A percentile compares a stretch with the other conserved stretches of the same genome.
Evolutionary conservation across 2,329 filamentous ascomycete genomes (phyloP).

Genomic region (Aspergillus neotritici): DNA sequence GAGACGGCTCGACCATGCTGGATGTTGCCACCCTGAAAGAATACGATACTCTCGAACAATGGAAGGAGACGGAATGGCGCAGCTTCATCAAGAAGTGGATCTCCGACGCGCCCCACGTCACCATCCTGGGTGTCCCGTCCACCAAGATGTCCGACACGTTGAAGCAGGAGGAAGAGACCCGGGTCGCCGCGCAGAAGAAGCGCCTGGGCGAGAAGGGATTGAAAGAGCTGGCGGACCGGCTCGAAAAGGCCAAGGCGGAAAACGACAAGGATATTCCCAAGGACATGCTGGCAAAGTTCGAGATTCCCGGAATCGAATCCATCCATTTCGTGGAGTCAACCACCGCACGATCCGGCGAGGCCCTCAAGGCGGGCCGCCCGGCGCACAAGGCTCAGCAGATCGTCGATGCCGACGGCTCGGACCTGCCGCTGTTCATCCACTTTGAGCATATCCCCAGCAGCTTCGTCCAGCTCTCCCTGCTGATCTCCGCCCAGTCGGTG

Average conservation of each 20-base stretch:
- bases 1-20: slow-evolving; percentile 70
- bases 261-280: slow-evolving; percentile 84
- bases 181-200: slow-evolving; percentile 72
- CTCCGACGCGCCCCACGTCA: slow-evolving; percentile 76
- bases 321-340: slow-evolving; percentile 91
- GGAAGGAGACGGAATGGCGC: slow-evolving; percentile 81
- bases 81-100: slow-evolving; percentile 78
- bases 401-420: slow-evolving; percentile 62
- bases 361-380: slow-evolving; percentile 62
- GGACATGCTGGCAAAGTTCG: slow-evolving; percentile 72
- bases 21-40: slow-evolving; percentile 51
- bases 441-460: slow-evolving; percentile 92
- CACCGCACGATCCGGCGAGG: slow-evolving; percentile 76
- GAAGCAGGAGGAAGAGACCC: slow-evolving; percentile 72
- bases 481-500: slow-evolving; percentile 71
- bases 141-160: slow-evolving; percentile 70
- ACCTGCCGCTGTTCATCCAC: slow-evolving; percentile 82
- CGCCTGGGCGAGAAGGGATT: slow-evolving; percentile 78
- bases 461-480: slow-evolving; percentile 79
- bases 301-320: slow-evolving; percentile 77
- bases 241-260: slow-evolving; percentile 77
- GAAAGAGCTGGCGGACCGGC: slow-evolving; percentile 63
- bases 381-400: slow-evolving; percentile 67
- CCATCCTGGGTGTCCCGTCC: slow-evolving; percentile 82
- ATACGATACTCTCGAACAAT: slow-evolving; percentile 65